A percentile compares a stretch with the other conserved stretches of the same genome.
Evolutionary conservation across 2,329 filamentous ascomycete species (phyloP).

Genomic region (Coleophoma cylindrospora): DNA sequence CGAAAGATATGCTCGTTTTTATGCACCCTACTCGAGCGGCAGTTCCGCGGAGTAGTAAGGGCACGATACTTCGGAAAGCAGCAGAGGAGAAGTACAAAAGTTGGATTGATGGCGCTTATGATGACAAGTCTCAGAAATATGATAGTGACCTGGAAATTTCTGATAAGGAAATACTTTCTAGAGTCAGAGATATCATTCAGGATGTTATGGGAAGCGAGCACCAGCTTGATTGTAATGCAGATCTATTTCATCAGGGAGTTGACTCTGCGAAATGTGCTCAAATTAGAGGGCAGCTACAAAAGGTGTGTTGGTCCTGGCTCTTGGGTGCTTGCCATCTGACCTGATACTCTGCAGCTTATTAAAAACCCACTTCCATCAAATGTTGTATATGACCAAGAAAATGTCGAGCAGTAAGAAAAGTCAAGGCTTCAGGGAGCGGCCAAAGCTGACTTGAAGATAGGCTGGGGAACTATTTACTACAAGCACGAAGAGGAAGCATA

Average conservation of each 20-base stretch:
- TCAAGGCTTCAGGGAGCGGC: no score
- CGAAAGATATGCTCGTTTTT: constrained; percentile 42
- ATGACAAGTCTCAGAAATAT: constrained; percentile 3
- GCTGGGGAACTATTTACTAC: no score
- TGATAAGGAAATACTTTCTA: constrained; percentile 29
- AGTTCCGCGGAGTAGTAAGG: constrained; percentile 59
- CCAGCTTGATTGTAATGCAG: constrained; percentile 30
- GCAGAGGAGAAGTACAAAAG: constrained; percentile 44
- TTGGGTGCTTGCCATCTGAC: no score
- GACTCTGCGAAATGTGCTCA: constrained; percentile 39
- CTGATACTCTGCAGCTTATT: not conserved
- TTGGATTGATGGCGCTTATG: constrained; percentile 42
- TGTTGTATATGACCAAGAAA: constrained; percentile 55
- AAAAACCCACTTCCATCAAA: constrained; percentile 45
- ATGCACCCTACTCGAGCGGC: constrained; percentile 18
- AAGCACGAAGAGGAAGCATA: constrained; percentile 25
- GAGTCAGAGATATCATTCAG: constrained; percentile 28
- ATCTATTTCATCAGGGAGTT: constrained; percentile 53
- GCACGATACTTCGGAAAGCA: constrained; percentile 46
- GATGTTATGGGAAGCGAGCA: constrained; percentile 24
- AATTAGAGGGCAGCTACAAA: constrained; percentile 12
- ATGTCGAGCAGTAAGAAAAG: constrained; percentile 29
- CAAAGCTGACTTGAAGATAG: no score
- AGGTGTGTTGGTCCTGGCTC: not conserved
- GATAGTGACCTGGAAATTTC: constrained; percentile 2